These are phyloP conservation scores for Puccinia hordei DNA, from an alignment of 1,284 basidiomycete species.

Conservation along the genomic window DNA sequence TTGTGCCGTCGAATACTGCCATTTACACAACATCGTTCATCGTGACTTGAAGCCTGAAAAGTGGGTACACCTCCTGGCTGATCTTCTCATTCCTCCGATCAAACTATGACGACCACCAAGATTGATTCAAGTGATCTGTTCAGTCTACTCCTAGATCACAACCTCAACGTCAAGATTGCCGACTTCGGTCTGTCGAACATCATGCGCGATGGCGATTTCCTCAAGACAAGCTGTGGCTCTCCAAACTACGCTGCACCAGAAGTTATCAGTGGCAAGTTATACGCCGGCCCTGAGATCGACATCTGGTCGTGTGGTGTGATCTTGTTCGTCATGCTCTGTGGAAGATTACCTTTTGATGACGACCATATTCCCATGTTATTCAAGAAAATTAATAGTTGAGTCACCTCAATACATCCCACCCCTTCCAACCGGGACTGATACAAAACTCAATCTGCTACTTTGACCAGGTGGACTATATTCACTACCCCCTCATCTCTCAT, in stretches of 20 bases:
- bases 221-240: slow-evolving; percentile 90
- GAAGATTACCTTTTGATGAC: slow-evolving; percentile 89
- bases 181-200: slow-evolving; percentile 93
- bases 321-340: slow-evolving; percentile 90
- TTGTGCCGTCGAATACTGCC: slow-evolving; percentile 91
- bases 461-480: slow-evolving; percentile 84
- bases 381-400: slow-evolving; percentile 83
- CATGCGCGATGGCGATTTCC: slow-evolving; percentile 89
- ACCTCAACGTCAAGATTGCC: slow-evolving; percentile 79
- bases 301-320: slow-evolving; percentile 98
- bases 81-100: neutral
- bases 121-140: slow-evolving; percentile 16
- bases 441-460: slow-evolving; percentile 1
- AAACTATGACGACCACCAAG: neutral
- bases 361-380: slow-evolving; percentile 88
- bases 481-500: slow-evolving; percentile 74
- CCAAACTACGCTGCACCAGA: slow-evolving; percentile 96
- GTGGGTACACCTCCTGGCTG: too few relatives aligned
- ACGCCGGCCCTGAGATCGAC: slow-evolving; percentile 92
- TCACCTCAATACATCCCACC: slow-evolving; percentile 51
- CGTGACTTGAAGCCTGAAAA: slow-evolving; percentile 95
- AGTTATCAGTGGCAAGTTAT: slow-evolving; percentile 86
- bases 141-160: slow-evolving; percentile 63
- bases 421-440: slow-evolving; percentile 47
- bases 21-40: slow-evolving; percentile 90